Percentiles rank a stretch among this genome's conserved stretches.
These are phyloP conservation scores for Elymus sibiricus DNA, from an alignment of 176 grass and related monocot genomes.

Conservation along the genomic window DNA sequence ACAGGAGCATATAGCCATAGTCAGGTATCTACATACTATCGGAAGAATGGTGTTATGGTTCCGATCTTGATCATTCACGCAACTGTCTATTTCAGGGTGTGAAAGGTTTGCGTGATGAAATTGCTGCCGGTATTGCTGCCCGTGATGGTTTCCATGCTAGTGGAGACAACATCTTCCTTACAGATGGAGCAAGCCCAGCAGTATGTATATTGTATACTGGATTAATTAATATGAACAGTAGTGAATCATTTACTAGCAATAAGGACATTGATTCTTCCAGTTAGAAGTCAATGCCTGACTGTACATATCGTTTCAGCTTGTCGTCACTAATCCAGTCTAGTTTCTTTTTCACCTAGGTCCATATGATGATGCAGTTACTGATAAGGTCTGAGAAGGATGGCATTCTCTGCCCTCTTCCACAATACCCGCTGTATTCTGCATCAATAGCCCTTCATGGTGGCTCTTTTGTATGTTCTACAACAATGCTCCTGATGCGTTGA, in stretches of 20 bases:
- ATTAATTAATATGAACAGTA: slow-evolving; percentile 11
- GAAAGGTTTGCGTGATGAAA: slow-evolving; percentile 90
- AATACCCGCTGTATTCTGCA: slow-evolving; percentile 94
- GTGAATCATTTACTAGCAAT: neutral
- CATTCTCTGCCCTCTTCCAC: slow-evolving; percentile 93
- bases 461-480: slow-evolving; percentile 79
- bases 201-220: slow-evolving; percentile 40
- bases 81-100: slow-evolving; percentile 60
- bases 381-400: slow-evolving; percentile 94
- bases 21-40: slow-evolving; percentile 49
- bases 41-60: slow-evolving; percentile 15
- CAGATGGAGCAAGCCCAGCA: slow-evolving; percentile 88
- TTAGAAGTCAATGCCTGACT: neutral
- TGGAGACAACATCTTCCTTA: slow-evolving; percentile 86
- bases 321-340: slow-evolving; percentile 19
- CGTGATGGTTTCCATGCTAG: slow-evolving; percentile 90
- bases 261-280: neutral
- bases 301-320: neutral
- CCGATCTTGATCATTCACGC: slow-evolving; percentile 20
- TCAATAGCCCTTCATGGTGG: slow-evolving; percentile 94
- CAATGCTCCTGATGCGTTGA: slow-evolving; percentile 7
- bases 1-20: slow-evolving; percentile 96
- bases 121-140: slow-evolving; percentile 73
- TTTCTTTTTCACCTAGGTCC: slow-evolving; percentile 60
- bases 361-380: slow-evolving; percentile 98